Conservation (phyloP, 352 stramenopile genomes). For the Plasmopara halstedii region DNA sequence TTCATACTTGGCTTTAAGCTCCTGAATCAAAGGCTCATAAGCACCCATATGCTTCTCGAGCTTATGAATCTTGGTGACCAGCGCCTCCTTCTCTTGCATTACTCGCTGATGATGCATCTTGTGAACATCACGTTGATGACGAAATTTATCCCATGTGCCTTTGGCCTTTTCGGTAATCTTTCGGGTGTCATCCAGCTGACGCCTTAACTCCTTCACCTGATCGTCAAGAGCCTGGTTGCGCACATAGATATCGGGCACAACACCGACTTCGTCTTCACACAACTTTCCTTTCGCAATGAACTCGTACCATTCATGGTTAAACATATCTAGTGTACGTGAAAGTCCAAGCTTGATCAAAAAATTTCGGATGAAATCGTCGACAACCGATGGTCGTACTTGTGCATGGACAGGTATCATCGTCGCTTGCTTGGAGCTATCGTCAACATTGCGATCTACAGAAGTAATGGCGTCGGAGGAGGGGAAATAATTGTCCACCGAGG, state of each 20-base stretch:
- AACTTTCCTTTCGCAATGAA: slow-evolving; percentile 90
- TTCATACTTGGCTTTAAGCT: slow-evolving; percentile 92
- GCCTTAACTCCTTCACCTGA: slow-evolving; percentile 75
- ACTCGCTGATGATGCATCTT: slow-evolving; percentile 95
- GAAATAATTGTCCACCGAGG: too few relatives aligned
- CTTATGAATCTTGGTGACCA: slow-evolving; percentile 76
- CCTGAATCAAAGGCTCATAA: slow-evolving; percentile 90
- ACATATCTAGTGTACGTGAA: slow-evolving; percentile 84
- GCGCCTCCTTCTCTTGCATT: slow-evolving; percentile 92
- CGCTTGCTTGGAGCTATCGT: slow-evolving; percentile 19
- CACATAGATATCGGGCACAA: slow-evolving; percentile 93
- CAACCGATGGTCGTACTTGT: slow-evolving; percentile 76
- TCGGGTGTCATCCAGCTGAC: slow-evolving; percentile 83
- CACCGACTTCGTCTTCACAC: slow-evolving; percentile 77
- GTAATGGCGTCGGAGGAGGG: slow-evolving; percentile 6
- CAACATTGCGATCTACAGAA: slow-evolving; percentile 12
- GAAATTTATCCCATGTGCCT: slow-evolving; percentile 94
- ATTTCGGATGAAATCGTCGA: slow-evolving; percentile 94
- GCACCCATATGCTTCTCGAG: slow-evolving; percentile 87
- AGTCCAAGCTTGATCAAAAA: slow-evolving; percentile 94
- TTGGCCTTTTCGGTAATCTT: slow-evolving; percentile 87
- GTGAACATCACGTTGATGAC: slow-evolving; percentile 91
- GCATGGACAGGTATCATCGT: slow-evolving; percentile 32
- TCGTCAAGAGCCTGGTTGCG: slow-evolving; percentile 90
- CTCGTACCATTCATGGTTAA: slow-evolving; percentile 96